Evolutionary conservation across 1,284 basidiomycete species (phyloP).

Genomic region (Trichosporon sp.): DNA sequence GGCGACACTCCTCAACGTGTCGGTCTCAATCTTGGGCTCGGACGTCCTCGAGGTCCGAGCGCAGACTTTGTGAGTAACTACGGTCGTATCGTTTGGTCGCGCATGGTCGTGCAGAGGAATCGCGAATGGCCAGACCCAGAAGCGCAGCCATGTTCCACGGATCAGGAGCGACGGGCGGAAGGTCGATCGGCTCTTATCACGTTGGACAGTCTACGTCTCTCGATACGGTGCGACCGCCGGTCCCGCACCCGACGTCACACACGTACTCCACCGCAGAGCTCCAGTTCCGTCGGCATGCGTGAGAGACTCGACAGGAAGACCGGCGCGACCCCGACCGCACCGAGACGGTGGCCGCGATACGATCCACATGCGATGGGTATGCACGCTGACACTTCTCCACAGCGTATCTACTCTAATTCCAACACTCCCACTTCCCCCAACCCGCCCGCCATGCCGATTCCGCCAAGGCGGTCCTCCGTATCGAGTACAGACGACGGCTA

Average conservation of each 20-base stretch:
- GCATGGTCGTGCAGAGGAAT: too few relatives aligned
- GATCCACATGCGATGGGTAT: background rate
- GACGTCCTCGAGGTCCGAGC: conserved; percentile 5
- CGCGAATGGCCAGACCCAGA: too few relatives aligned
- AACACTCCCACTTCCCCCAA: conserved; percentile 5
- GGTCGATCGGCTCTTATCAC: background rate
- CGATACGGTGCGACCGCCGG: background rate
- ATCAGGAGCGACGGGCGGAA: background rate
- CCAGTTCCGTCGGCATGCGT: background rate
- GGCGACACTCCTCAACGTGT: background rate
- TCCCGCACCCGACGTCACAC: background rate
- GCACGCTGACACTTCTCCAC: background rate
- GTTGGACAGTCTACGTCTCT: background rate
- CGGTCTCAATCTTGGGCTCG: conserved; percentile 3
- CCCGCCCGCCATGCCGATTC: conserved; percentile 3
- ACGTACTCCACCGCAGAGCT: background rate
- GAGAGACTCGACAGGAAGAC: background rate
- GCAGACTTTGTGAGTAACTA: conserved; percentile 6
- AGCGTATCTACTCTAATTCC: background rate
- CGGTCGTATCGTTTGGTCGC: background rate
- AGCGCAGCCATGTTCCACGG: background rate
- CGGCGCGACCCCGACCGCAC: background rate
- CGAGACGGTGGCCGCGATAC: background rate
- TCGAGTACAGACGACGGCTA: background rate
- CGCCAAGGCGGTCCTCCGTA: background rate